Conservation (phyloP, 768 basidiomycete species). For the Termitomyces sp. region DNA sequence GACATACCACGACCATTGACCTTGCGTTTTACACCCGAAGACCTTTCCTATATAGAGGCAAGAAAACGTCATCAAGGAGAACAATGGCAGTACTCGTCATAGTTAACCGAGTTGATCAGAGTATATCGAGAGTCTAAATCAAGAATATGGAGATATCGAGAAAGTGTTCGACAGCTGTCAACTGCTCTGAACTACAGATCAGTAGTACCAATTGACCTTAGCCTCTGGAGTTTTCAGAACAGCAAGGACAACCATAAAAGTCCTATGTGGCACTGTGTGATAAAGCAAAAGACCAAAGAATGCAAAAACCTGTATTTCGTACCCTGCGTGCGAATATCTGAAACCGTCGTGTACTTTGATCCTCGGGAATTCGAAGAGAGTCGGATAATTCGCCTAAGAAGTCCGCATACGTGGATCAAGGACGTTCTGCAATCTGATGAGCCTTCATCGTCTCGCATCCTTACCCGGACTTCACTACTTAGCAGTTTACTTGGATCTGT, state of each 20-base stretch:
- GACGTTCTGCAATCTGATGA: constrained; percentile 17
- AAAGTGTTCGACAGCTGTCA: constrained; percentile 46
- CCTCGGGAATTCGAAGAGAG: constrained; percentile 46
- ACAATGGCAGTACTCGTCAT: constrained; percentile 23
- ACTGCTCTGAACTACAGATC: constrained; percentile 27
- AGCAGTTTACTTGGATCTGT: constrained; percentile 27
- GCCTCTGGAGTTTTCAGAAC: constrained; percentile 36
- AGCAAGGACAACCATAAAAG: constrained; percentile 36
- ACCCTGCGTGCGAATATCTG: constrained; percentile 41
- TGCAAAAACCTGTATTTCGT: neutral
- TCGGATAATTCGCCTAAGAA: constrained; percentile 30
- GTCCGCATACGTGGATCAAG: constrained; percentile 38
- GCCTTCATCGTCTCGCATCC: neutral
- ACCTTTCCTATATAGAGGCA: constrained; percentile 39
- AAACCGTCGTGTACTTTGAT: constrained; percentile 54
- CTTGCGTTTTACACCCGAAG: constrained; percentile 30
- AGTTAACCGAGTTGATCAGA: neutral
- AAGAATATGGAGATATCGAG: constrained; percentile 17
- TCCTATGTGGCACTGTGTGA: constrained; percentile 36
- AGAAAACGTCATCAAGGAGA: constrained; percentile 30
- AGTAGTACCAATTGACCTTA: no score
- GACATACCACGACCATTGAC: constrained; percentile 43
- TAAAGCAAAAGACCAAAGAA: constrained; percentile 9
- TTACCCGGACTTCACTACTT: neutral
- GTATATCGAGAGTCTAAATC: neutral